Base-by-base conservation (phyloP, 371 early-diverging fungal genomes). In the Phascolomyces articulosus region DNA sequence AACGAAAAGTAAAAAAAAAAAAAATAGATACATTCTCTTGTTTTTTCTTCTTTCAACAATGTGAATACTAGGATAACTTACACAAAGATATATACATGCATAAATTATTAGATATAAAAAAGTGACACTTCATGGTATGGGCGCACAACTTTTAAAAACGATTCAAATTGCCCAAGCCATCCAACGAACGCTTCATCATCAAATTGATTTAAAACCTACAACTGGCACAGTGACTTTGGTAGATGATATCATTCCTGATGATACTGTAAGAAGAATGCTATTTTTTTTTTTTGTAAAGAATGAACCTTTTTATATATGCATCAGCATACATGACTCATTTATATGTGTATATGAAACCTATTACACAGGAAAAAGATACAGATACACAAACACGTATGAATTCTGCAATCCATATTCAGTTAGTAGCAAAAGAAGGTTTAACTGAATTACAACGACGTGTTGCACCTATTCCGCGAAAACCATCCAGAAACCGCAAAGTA, bases 41-140 rank as follows among this genome's bases (percentile, higher is more conserved):
- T n/a, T n/a, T n/a, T n/a, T n/a, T n/a, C n/a, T n/a, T n/a, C n/a
- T n/a, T n/a, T n/a, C n/a, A n/a, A n/a, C n/a, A n/a, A n/a, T n/a
- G n/a, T n/a, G n/a, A n/a, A n/a, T n/a, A n/a, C n/a, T n/a, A n/a
- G n/a, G n/a, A n/a, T n/a, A n/a, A n/a, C n/a, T n/a, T n/a, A 44
- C 16, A n/a, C 4, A 18, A 8, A n/a, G 4, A 41, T 41, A 41
- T n/a, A 44, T n/a, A n/a, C 2, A 44, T 44, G 44, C 44, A 18
- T 6, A 18, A n/a, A 15, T 13, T n/a, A 44, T 18, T 63, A 87
- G 82, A 38, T 67, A 70, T 54, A 69, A 70, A 8, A 63, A 60
- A 27, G 73, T 89, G 3, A 85, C 85, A 2, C 71, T 92, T 47
- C 91, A 91, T 62, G 91, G 90, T 10, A 75, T 92, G 55, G 91